Percentiles rank a stretch among this genome's conserved stretches.
Conservation (phyloP, 2,329 filamentous ascomycete species). For the Pseudodiploospora longispora region DNA sequence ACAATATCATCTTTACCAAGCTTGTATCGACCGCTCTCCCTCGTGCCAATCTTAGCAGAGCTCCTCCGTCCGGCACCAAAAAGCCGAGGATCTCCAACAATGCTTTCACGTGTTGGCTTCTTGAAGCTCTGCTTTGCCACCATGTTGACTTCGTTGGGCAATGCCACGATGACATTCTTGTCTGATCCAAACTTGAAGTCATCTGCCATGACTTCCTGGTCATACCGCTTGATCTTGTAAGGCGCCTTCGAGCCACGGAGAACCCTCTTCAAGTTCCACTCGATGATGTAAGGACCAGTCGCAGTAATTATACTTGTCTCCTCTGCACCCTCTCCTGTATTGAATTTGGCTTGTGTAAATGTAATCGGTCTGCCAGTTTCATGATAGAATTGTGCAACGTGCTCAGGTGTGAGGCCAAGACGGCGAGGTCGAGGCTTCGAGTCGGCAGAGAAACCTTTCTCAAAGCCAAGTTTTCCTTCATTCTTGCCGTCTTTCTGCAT, state of each 20-base stretch:
- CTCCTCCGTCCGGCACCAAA: constrained; percentile 42
- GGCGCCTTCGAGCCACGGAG: constrained; percentile 72
- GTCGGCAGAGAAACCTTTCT: constrained; percentile 86
- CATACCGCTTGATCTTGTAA: constrained; percentile 94
- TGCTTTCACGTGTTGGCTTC: constrained; percentile 87
- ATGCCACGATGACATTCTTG: constrained; percentile 94
- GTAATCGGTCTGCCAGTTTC: constrained; percentile 80
- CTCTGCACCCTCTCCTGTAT: constrained; percentile 68
- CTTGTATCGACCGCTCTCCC: constrained; percentile 57
- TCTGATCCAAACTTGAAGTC: constrained; percentile 97
- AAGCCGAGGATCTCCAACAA: constrained; percentile 53
- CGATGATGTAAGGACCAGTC: constrained; percentile 92
- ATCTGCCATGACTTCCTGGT: constrained; percentile 92
- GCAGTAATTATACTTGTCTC: constrained; percentile 97
- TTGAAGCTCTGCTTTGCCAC: constrained; percentile 78
- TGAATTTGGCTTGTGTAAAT: constrained; percentile 91
- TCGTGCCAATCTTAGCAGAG: constrained; percentile 43
- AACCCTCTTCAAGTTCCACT: constrained; percentile 92
- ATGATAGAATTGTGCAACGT: constrained; percentile 95
- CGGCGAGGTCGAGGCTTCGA: constrained; percentile 88
- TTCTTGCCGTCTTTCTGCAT: constrained; percentile 91
- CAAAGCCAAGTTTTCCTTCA: constrained; percentile 95
- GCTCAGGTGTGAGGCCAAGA: constrained; percentile 78
- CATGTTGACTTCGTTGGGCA: constrained; percentile 98
- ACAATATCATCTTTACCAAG: constrained; percentile 78